Conservation (phyloP, 306 rosid species). For the Mucuna pruriens region DNA sequence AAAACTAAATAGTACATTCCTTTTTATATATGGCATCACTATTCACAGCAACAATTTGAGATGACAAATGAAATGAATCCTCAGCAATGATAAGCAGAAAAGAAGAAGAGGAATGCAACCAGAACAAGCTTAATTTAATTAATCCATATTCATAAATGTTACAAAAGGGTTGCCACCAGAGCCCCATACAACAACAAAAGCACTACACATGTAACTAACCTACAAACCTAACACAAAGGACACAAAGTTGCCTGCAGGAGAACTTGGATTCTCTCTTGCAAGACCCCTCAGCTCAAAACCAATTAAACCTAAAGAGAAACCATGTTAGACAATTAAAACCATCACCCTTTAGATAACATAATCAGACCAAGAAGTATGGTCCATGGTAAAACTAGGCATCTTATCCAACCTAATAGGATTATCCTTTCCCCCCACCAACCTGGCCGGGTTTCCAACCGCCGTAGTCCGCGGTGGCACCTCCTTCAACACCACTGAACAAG, state of each 20-base stretch:
- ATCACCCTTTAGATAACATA: conserved; percentile 63
- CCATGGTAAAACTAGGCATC: conserved; percentile 89
- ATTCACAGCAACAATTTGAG: not conserved
- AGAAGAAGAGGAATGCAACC: not conserved
- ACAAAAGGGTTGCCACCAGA: conserved; percentile 5
- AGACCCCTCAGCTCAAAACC: conserved; percentile 10
- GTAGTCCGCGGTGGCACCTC: conserved; percentile 92
- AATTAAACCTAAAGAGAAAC: not conserved
- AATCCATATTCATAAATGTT: conserved; percentile 5
- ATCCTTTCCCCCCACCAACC: conserved; percentile 80
- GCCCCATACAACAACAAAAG: conserved; percentile 40
- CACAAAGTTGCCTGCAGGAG: conserved; percentile 53
- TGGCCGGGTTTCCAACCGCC: conserved; percentile 91
- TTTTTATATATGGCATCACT: not conserved
- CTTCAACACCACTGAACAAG: conserved; percentile 87
- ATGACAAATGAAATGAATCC: not conserved
- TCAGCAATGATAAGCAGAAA: conserved; percentile 6
- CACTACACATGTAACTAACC: conserved; percentile 34
- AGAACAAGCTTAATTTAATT: conserved; percentile 25
- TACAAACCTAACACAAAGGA: not conserved
- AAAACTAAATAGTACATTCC: not conserved
- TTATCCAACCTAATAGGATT: conserved; percentile 75
- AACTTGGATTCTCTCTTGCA: conserved; percentile 63
- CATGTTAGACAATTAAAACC: too few species aligned
- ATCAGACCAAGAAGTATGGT: conserved; percentile 91